Evolutionary conservation across 768 basidiomycete species (phyloP).

Genomic region (Suillus subaureus): DNA sequence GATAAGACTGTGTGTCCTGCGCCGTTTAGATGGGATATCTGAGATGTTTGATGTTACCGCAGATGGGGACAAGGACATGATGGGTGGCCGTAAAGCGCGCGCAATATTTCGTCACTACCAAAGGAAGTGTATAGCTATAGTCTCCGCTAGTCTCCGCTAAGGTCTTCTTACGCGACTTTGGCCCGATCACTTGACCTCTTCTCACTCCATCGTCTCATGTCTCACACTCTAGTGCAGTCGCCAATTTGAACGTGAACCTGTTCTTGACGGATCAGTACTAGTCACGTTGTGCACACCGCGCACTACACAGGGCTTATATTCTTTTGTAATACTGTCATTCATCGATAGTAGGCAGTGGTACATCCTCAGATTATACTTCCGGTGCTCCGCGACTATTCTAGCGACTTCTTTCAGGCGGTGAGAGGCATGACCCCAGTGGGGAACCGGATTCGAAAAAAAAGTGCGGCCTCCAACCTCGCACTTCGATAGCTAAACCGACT

Average conservation of each 20-base stretch:
- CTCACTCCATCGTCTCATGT: slow-evolving; percentile 5
- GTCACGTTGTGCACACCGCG: background rate
- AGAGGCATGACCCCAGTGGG: background rate
- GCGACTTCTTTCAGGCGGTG: background rate
- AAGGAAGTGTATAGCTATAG: slow-evolving; percentile 18
- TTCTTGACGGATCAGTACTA: background rate
- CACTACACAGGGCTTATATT: background rate
- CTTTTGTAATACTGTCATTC: background rate
- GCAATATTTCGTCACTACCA: slow-evolving; percentile 13
- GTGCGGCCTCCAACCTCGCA: background rate
- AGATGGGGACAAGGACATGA: slow-evolving; percentile 70
- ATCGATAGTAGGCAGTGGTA: background rate
- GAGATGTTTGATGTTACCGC: slow-evolving; percentile 58
- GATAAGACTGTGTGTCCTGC: slow-evolving; percentile 46
- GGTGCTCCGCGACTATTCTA: background rate
- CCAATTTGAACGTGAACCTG: background rate
- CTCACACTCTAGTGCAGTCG: background rate
- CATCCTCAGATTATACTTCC: background rate
- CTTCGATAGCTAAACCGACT: background rate
- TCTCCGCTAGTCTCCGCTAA: slow-evolving; percentile 3
- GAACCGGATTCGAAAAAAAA: background rate
- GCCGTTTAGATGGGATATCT: slow-evolving; percentile 58
- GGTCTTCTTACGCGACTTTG: slow-evolving; percentile 7
- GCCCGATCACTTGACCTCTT: slow-evolving; percentile 12
- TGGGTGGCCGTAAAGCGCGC: slow-evolving; percentile 19